Evolutionary conservation across 805 yeast genomes (phyloP).

Genomic region (Priceomyces fermenticarens): DNA sequence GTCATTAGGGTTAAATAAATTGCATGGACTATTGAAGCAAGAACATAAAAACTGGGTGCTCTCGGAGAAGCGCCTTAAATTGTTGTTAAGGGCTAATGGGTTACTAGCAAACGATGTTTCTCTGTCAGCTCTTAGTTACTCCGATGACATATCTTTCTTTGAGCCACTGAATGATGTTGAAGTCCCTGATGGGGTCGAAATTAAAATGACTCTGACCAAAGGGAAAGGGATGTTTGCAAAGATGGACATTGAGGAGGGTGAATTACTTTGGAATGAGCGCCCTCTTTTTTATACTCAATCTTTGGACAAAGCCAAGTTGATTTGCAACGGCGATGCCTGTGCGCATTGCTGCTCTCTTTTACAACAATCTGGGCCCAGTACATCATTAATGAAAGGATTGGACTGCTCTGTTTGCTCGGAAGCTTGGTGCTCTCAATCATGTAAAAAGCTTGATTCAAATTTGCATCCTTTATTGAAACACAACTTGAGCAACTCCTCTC

Average conservation of each 20-base stretch:
- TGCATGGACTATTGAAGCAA: constrained; percentile 48
- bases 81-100: constrained; percentile 55
- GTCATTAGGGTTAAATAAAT: constrained; percentile 50
- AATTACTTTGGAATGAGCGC: constrained; percentile 57
- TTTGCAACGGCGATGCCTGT: constrained; percentile 65
- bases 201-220: constrained; percentile 44
- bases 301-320: constrained; percentile 58
- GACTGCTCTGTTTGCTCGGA: constrained; percentile 65
- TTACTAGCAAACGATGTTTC: constrained; percentile 30
- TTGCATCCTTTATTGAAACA: constrained; percentile 60
- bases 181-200: constrained; percentile 42
- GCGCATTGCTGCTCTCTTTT: constrained; percentile 65
- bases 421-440: constrained; percentile 66
- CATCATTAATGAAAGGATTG: constrained; percentile 41
- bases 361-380: constrained; percentile 24
- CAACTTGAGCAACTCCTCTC: constrained; percentile 24
- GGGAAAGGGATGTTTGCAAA: constrained; percentile 56
- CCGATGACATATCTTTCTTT: constrained; percentile 50
- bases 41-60: constrained; percentile 62
- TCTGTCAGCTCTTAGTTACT: constrained; percentile 47
- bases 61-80: constrained; percentile 54
- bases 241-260: constrained; percentile 45
- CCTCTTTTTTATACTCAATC: constrained; percentile 65
- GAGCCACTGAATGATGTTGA: constrained; percentile 41
- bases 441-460: constrained; percentile 52